Evolutionary conservation across 140 eudicot genomes (phyloP).

Genomic region (Erigeron philadelphicus): DNA sequence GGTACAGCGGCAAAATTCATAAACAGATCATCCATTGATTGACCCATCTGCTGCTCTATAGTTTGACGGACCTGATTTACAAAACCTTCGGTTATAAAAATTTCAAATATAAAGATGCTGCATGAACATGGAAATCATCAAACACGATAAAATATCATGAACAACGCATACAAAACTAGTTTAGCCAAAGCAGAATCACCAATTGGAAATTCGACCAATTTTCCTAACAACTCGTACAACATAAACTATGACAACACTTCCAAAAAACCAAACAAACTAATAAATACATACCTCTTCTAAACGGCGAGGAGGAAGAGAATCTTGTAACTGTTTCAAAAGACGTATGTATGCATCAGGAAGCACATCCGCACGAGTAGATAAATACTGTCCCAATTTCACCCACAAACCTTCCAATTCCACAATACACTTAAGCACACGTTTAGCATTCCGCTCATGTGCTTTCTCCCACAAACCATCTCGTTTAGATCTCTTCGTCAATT

Average conservation of each 20-base stretch:
- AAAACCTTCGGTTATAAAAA: conserved; percentile 3
- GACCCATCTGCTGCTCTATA: conserved; percentile 68
- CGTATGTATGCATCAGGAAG: conserved; percentile 82
- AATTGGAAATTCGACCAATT: neutral
- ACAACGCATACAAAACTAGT: neutral
- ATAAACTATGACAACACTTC: neutral
- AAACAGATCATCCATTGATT: conserved; percentile 71
- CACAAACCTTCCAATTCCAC: conserved; percentile 91
- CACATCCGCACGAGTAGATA: conserved; percentile 98
- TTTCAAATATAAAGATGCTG: conserved; percentile 6
- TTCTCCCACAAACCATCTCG: conserved; percentile 70
- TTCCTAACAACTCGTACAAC: neutral
- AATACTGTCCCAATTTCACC: conserved; percentile 96
- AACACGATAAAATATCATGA: conserved; percentile 8
- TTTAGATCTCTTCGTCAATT: conserved; percentile 62
- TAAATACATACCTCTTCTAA: conserved; percentile 58
- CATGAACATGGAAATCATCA: conserved; percentile 8
- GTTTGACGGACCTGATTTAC: conserved; percentile 64
- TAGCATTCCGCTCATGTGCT: conserved; percentile 95
- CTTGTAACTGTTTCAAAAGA: conserved; percentile 76
- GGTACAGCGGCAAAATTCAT: conserved; percentile 55
- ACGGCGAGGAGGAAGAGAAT: conserved; percentile 95
- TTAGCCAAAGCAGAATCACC: neutral
- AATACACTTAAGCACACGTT: conserved; percentile 65
- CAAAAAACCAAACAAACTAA: neutral